Percentiles rank a stretch among this genome's conserved stretches.
Conservation (phyloP, 2,329 filamentous ascomycete genomes). For the Penicillium sp. region DNA sequence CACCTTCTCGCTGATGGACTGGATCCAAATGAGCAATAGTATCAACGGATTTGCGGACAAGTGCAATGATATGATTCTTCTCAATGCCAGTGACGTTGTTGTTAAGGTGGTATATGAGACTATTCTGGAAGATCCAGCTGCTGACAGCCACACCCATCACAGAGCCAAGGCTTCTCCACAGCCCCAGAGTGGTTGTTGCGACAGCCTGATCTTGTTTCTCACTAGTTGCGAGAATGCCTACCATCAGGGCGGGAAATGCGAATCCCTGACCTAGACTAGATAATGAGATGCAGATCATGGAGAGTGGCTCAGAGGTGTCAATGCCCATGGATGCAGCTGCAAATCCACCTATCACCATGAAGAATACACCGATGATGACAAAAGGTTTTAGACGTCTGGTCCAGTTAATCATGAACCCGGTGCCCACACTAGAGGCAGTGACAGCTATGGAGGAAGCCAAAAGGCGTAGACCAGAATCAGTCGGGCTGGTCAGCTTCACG, state of each 20-base stretch:
- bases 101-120: constrained; percentile 61
- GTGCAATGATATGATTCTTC: constrained; percentile 54
- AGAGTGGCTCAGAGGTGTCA: constrained; percentile 53
- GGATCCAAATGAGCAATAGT: constrained; percentile 49
- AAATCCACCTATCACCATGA: constrained; percentile 53
- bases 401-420: constrained; percentile 63
- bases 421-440: constrained; percentile 56
- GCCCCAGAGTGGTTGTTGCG: constrained; percentile 66
- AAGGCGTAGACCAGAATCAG: constrained; percentile 70
- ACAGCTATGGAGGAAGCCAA: constrained; percentile 61
- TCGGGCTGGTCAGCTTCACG: constrained; percentile 68
- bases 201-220: constrained; percentile 65
- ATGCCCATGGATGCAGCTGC: constrained; percentile 53
- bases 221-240: constrained; percentile 61
- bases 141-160: constrained; percentile 73
- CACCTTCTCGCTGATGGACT: constrained; percentile 51
- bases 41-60: constrained; percentile 52
- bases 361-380: constrained; percentile 52
- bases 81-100: constrained; percentile 58
- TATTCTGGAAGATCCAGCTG: constrained; percentile 72
- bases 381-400: constrained; percentile 62
- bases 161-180: constrained; percentile 70
- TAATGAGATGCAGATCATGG: constrained; percentile 59
- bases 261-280: constrained; percentile 62
- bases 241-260: constrained; percentile 63